Evolutionary conservation across 2,329 filamentous ascomycete species (phyloP), one percentile per base, ranked within the genome.

Genomic region (Diaporthe sp.): DNA sequence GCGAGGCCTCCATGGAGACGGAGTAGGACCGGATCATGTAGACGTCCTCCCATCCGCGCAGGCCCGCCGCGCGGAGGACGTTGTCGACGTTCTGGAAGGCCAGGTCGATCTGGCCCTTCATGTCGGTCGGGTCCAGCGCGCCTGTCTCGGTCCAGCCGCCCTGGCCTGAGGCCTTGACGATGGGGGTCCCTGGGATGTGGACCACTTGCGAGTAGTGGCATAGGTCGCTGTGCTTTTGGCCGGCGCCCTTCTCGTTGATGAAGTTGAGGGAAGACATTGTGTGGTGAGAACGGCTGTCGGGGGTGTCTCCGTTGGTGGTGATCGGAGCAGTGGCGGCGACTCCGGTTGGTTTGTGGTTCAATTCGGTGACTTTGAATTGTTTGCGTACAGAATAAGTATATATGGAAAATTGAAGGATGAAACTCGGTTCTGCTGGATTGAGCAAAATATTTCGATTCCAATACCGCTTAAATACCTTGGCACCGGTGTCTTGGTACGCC

Each of bases 71-170:
- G 25, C 25, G 25, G 17, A 65, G 39, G 15, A 65, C 39, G 39
- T 65, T 65, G 39, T 65, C 60, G 60, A 65, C 60, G 42, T 65
- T 65, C 15, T 65, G 60, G 25, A 65, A 65, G 25, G 39, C 60
- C 15, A 65, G 60, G 25, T 47, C 25, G 39, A 65, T 31, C 60
- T 65, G 60, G 25, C 60, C 39, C 60, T 65, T 65, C 25, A 65
- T 47, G 42, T 65, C 60, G 17, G 7, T 65, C 9, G 42, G 15
- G 42, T 65, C 60, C 8, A 65, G 17, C 25, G 39, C 42, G 25
- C 60, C 60, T 1, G 15, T 65, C 39, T 65, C 39, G 25, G 25
- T 47, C 60, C 60, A 65, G 37, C 60, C 60, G 42, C 60, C 60
- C 8, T 65, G 60, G 39, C 60, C 60, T 34, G 60, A 47, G n/a